Percentiles rank a stretch among this genome's conserved stretches.
Conservation (phyloP, 192 early-diverging fungal species). For the Mortierella hygrophila region DNA sequence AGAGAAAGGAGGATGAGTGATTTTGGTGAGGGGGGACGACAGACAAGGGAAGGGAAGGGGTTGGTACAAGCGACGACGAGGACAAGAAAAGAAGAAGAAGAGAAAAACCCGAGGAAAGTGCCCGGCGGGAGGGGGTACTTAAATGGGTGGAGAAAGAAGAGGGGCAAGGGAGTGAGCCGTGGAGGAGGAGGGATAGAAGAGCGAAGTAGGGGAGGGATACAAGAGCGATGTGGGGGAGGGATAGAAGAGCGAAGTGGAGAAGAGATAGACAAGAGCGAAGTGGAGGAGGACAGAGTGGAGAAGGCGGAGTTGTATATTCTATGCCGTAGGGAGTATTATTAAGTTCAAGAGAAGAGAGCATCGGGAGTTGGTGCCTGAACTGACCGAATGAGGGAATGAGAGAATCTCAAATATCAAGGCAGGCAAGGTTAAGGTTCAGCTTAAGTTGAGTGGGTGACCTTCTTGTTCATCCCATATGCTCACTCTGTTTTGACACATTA, state of each 20-base stretch:
- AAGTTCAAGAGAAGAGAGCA: neutral
- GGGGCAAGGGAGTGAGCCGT: constrained; percentile 25
- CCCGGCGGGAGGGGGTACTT: constrained; percentile 11
- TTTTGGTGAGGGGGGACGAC: neutral
- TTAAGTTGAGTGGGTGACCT: neutral
- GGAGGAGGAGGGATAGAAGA: constrained; percentile 5
- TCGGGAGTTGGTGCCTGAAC: neutral
- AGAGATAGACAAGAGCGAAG: neutral
- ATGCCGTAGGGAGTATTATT: neutral
- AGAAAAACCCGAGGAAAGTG: neutral
- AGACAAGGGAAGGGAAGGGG: constrained; percentile 11
- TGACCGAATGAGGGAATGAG: neutral
- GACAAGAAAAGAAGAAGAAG: constrained; percentile 6
- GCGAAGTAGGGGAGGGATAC: neutral
- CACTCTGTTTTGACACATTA: neutral
- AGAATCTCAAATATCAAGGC: neutral
- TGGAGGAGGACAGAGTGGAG: neutral
- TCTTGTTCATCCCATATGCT: neutral
- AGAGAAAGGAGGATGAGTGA: neutral
- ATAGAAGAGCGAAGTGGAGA: too few relatives aligned
- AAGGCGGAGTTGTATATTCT: neutral
- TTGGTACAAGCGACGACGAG: constrained; percentile 32
- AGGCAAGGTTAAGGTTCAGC: constrained; percentile 4
- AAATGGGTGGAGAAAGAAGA: constrained; percentile 35
- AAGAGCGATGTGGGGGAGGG: too few relatives aligned